A percentile compares a stretch with the other conserved stretches of the same genome.
phyloP scores from a whole-genome alignment of 768 basidiomycete genomes.

The Lepiota venenata region DNA sequence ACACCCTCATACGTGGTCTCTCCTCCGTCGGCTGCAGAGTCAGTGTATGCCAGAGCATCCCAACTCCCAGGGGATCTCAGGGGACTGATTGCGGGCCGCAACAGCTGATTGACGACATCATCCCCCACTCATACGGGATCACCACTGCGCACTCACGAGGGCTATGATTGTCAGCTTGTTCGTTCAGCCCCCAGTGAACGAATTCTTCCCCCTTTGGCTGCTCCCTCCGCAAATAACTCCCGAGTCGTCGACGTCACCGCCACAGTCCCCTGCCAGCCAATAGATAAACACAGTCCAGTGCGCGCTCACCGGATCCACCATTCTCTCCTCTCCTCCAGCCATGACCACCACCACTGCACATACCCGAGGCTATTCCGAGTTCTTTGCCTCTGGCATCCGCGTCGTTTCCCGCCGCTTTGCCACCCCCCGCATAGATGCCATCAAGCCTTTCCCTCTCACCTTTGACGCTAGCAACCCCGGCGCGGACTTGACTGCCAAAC shows the following conservation, averaged over 20 bases:
- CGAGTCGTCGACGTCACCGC: slow-evolving; percentile 25
- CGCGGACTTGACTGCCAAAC: neutral
- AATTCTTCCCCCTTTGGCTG: neutral
- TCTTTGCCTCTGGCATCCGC: slow-evolving; percentile 45
- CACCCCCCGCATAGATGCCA: neutral
- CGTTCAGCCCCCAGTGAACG: neutral
- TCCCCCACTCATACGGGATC: slow-evolving; percentile 6
- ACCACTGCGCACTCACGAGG: slow-evolving; percentile 3
- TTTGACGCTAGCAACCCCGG: neutral
- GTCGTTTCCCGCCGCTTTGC: slow-evolving; percentile 28
- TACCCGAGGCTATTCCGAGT: slow-evolving; percentile 38
- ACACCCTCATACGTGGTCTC: too few relatives aligned
- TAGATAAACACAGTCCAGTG: neutral
- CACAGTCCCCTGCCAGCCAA: slow-evolving; percentile 18
- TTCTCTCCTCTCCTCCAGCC: slow-evolving; percentile 5
- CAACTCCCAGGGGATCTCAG: slow-evolving; percentile 5
- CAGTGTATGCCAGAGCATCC: too few relatives aligned
- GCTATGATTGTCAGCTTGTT: neutral
- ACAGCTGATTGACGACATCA: too few relatives aligned
- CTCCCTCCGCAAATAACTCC: slow-evolving; percentile 6
- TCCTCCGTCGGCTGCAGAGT: too few relatives aligned
- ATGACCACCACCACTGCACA: slow-evolving; percentile 11
- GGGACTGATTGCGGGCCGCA: too few relatives aligned
- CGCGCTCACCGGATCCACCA: neutral
- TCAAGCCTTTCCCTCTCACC: neutral